These are phyloP conservation scores for Sporothrix mexicana DNA, from an alignment of 2,329 filamentous ascomycete genomes.

Conservation along the genomic window DNA sequence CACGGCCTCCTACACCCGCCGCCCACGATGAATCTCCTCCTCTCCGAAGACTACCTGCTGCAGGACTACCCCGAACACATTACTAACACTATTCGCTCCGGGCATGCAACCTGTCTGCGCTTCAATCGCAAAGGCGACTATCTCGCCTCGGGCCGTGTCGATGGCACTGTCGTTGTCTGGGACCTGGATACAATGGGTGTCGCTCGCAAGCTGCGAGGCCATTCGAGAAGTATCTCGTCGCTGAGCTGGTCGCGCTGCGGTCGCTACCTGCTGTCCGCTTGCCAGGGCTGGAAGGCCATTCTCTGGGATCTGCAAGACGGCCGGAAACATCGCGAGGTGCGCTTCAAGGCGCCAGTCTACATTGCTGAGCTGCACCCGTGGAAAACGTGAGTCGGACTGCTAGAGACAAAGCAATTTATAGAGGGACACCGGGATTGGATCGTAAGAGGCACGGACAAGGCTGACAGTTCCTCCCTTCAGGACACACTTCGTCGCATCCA, in stretches of 20 bases:
- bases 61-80: constrained; percentile 91
- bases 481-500: constrained; percentile 81
- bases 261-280: constrained; percentile 87
- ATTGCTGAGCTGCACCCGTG: constrained; percentile 93
- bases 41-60: constrained; percentile 67
- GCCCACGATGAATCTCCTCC: constrained; percentile 60
- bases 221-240: constrained; percentile 92
- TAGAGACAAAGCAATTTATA: background rate
- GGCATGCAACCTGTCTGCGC: constrained; percentile 71
- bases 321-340: constrained; percentile 78
- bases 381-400: constrained; percentile 60
- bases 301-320: constrained; percentile 84
- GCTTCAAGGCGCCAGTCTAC: constrained; percentile 92
- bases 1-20: background rate
- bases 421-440: background rate
- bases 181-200: constrained; percentile 98
- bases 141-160: constrained; percentile 89
- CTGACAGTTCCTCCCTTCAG: background rate
- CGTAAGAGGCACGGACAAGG: background rate
- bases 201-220: constrained; percentile 89
- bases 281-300: constrained; percentile 95
- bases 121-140: constrained; percentile 96
- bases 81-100: constrained; percentile 80
- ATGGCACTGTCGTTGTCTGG: constrained; percentile 94
- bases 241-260: constrained; percentile 94